These are phyloP conservation scores for Lentinula edodes DNA, from an alignment of 768 basidiomycete species.

Conservation along the genomic window DNA sequence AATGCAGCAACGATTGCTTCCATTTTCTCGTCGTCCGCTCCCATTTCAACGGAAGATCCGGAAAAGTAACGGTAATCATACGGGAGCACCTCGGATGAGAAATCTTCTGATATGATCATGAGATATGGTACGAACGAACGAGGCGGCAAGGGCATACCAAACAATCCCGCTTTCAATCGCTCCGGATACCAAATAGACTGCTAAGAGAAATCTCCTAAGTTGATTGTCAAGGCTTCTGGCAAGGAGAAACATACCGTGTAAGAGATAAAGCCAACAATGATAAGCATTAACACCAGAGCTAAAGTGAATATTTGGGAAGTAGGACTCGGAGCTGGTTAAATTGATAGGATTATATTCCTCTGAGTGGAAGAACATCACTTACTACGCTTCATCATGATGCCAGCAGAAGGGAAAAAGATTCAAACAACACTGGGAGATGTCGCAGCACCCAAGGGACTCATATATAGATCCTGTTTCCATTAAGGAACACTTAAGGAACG, in stretches of 20 bases:
- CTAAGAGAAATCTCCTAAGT: not conserved
- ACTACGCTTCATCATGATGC: not conserved
- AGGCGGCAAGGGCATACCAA: not conserved
- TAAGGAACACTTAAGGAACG: not conserved
- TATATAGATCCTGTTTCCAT: not conserved
- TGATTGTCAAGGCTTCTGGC: not conserved
- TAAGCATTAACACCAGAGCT: not conserved
- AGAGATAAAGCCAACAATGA: not conserved
- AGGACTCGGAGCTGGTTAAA: not conserved
- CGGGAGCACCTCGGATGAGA: not conserved
- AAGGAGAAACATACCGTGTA: not conserved
- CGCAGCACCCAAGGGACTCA: not conserved
- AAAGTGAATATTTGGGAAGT: not conserved
- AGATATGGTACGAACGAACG: not conserved
- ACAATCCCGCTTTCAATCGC: not conserved
- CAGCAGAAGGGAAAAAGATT: not conserved
- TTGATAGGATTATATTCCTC: too few relatives aligned
- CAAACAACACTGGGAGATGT: too few relatives aligned
- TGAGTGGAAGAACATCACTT: not conserved
- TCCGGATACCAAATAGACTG: not conserved
- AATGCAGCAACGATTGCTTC: conserved; percentile 59
- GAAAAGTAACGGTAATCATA: not conserved
- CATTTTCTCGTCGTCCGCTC: conserved; percentile 41
- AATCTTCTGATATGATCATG: not conserved
- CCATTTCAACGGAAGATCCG: not conserved